A percentile compares a stretch with the other conserved stretches of the same genome.
Conservation (phyloP, 1,284 basidiomycete species). For the Cystobasidium pallidum region DNA sequence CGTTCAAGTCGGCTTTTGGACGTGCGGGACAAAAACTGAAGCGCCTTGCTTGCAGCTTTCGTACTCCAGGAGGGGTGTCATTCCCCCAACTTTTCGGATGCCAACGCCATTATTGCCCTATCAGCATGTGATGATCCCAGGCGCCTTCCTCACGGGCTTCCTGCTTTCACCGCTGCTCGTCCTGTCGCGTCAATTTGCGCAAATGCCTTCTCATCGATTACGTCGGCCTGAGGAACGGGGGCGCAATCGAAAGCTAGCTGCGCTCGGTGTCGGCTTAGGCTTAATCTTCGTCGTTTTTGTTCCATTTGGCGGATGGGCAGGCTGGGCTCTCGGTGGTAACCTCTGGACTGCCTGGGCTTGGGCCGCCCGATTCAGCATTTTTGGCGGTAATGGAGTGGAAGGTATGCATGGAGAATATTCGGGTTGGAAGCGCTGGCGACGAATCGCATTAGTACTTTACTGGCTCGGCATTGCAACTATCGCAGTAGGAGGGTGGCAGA, state of each 20-base stretch:
- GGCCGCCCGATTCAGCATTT: conserved; percentile 65
- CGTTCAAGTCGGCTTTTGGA: conserved; percentile 10
- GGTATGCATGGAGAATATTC: conserved; percentile 16
- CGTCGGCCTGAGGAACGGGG: conserved; percentile 75
- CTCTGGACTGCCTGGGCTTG: conserved; percentile 75
- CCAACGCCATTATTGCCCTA: conserved; percentile 90
- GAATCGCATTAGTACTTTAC: conserved; percentile 76
- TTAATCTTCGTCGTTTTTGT: conserved; percentile 76
- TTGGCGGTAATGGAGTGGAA: conserved; percentile 63
- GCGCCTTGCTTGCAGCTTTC: conserved; percentile 67
- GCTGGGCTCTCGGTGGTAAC: conserved; percentile 80
- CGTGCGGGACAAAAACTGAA: conserved; percentile 55
- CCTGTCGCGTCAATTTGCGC: conserved; percentile 88
- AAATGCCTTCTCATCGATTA: conserved; percentile 83
- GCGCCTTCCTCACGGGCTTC: conserved; percentile 87
- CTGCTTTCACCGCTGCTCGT: conserved; percentile 92
- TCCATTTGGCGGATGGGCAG: conserved; percentile 88
- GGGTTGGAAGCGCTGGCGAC: conserved; percentile 67
- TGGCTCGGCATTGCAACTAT: conserved; percentile 79
- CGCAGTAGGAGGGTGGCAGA: conserved; percentile 90
- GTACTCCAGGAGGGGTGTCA: conserved; percentile 67
- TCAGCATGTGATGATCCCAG: conserved; percentile 90
- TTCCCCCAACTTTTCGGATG: conserved; percentile 72
- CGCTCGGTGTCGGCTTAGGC: conserved; percentile 82
- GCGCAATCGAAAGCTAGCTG: conserved; percentile 79